These are phyloP conservation scores for Penicillium pulvis DNA, from an alignment of 495 filamentous ascomycete genomes.

Conservation along the genomic window DNA sequence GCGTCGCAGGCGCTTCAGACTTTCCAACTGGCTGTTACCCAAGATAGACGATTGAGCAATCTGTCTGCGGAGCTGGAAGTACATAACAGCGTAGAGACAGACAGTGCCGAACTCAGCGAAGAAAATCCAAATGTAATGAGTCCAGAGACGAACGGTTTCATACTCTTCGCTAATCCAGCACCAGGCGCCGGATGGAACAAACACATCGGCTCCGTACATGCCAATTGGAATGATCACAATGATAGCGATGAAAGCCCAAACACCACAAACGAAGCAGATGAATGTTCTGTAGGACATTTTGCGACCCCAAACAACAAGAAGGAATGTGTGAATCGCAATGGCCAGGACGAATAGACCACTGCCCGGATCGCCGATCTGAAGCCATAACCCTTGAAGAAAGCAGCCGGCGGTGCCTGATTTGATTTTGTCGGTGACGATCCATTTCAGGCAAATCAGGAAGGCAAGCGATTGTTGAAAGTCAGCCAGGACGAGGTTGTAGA, in stretches of 20 bases:
- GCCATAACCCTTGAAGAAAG: constrained; percentile 70
- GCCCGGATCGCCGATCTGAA: constrained; percentile 69
- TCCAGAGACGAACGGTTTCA: constrained; percentile 62
- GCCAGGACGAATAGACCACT: constrained; percentile 71
- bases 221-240: constrained; percentile 59
- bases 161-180: constrained; percentile 71
- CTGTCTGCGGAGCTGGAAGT: constrained; percentile 56
- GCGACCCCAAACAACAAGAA: constrained; percentile 60
- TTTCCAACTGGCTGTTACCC: constrained; percentile 40
- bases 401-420: constrained; percentile 58
- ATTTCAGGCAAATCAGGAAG: constrained; percentile 66
- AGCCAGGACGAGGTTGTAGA: constrained; percentile 73
- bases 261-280: constrained; percentile 46
- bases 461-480: constrained; percentile 71
- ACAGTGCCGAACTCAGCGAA: constrained; percentile 65
- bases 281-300: constrained; percentile 57
- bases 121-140: constrained; percentile 83
- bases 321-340: constrained; percentile 71
- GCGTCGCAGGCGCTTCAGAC: constrained; percentile 43
- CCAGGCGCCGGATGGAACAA: constrained; percentile 64
- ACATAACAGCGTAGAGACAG: constrained; percentile 65
- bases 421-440: constrained; percentile 59
- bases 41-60: constrained; percentile 45
- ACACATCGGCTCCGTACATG: constrained; percentile 57
- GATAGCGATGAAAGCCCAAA: constrained; percentile 63